Conservation (phyloP, 1,139 yeast genomes). For the Yamadazyma dendronema region DNA sequence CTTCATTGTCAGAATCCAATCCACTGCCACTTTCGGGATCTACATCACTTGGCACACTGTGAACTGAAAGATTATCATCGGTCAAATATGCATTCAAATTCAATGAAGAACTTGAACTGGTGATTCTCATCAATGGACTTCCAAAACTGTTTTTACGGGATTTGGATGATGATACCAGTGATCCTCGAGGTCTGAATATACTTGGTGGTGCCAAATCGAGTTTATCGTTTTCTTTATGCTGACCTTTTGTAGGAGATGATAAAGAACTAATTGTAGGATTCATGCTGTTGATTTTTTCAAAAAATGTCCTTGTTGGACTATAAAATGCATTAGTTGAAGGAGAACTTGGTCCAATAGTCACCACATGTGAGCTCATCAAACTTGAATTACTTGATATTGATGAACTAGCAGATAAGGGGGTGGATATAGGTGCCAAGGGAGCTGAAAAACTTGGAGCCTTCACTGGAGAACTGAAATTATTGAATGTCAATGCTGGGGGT, state of each 20-base stretch:
- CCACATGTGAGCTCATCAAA: conserved; percentile 6
- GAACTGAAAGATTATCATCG: conserved; percentile 19
- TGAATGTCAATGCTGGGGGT: conserved; percentile 13
- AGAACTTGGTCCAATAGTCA: conserved; percentile 17
- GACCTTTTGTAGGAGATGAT: conserved; percentile 24
- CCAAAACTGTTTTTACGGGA: conserved; percentile 10
- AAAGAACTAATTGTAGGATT: conserved; percentile 31
- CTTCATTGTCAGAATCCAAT: background rate
- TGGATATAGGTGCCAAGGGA: conserved; percentile 11
- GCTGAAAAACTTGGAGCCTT: conserved; percentile 4
- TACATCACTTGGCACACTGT: background rate
- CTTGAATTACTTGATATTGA: conserved; percentile 10
- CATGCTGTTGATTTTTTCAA: conserved; percentile 16
- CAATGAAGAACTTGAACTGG: conserved; percentile 43
- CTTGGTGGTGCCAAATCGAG: conserved; percentile 40
- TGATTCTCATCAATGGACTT: conserved; percentile 30
- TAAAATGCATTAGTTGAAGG: conserved; percentile 11
- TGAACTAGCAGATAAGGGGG: conserved; percentile 13
- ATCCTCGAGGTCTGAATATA: conserved; percentile 20
- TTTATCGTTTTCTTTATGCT: conserved; percentile 14
- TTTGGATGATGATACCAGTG: conserved; percentile 2
- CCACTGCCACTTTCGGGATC: conserved; percentile 2
- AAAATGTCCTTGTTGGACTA: conserved; percentile 17
- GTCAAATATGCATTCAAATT: conserved; percentile 46
- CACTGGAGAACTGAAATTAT: conserved; percentile 2